These are phyloP conservation scores for Cercospora berteroae DNA, from an alignment of 2,329 filamentous ascomycete genomes.

Conservation along the genomic window DNA sequence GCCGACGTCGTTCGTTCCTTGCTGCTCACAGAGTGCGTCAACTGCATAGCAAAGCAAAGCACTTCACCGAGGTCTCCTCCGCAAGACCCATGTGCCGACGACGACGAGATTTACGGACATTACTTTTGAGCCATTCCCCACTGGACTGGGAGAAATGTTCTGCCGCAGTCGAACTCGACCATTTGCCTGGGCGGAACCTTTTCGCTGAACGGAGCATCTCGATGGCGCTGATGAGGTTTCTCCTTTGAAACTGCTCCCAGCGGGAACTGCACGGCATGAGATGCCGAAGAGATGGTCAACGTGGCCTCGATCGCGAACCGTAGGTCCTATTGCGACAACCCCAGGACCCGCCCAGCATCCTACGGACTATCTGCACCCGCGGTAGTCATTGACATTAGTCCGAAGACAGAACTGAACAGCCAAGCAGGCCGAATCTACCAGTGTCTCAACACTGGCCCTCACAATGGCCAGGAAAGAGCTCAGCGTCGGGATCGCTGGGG, in stretches of 20 bases:
- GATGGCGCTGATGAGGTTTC: not conserved
- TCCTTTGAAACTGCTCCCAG: not conserved
- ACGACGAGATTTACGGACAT: not conserved
- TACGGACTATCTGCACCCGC: too few species aligned
- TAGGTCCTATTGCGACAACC: not conserved
- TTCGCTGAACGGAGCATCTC: not conserved
- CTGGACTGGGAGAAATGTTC: not conserved
- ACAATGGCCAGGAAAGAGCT: conserved; percentile 20
- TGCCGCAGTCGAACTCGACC: not conserved
- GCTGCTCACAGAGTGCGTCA: not conserved
- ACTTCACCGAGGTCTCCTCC: not conserved
- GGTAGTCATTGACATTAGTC: not conserved
- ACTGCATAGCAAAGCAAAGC: too few species aligned
- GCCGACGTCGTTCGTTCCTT: too few species aligned
- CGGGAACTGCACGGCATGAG: not conserved
- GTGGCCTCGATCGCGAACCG: not conserved
- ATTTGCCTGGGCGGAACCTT: not conserved
- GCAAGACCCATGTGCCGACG: not conserved
- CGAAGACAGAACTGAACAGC: not conserved
- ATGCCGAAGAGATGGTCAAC: not conserved
- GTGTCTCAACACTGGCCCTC: not conserved
- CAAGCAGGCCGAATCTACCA: not conserved
- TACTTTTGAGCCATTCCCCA: not conserved
- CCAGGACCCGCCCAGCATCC: too few species aligned
- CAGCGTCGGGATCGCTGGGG: conserved; percentile 34